These are phyloP conservation scores for Delonix regia DNA, from an alignment of 306 rosid genomes.

Conservation along the genomic window DNA sequence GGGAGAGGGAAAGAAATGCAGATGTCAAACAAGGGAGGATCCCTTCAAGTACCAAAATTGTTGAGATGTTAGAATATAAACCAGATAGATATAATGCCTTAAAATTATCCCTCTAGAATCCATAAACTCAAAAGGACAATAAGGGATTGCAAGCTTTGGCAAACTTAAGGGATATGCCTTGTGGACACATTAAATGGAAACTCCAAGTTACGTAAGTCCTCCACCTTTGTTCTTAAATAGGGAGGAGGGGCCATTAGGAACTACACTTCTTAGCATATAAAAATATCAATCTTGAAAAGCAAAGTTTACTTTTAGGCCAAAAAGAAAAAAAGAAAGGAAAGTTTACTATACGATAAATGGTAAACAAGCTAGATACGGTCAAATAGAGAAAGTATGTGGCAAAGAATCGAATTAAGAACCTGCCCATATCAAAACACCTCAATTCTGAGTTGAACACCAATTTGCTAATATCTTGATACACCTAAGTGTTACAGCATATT, in stretches of 20 bases:
- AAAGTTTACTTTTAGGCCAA: too few species aligned
- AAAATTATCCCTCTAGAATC: background rate
- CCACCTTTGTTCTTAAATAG: background rate
- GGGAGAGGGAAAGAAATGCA: constrained; percentile 24
- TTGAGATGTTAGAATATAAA: constrained; percentile 7
- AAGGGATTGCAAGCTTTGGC: constrained; percentile 9
- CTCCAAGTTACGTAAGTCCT: background rate
- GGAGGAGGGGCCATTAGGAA: background rate
- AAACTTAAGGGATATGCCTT: constrained; percentile 1
- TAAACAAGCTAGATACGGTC: background rate
- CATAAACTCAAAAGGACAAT: constrained; percentile 1
- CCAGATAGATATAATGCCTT: background rate
- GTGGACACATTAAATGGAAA: background rate
- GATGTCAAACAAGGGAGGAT: constrained; percentile 16
- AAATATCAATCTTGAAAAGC: background rate
- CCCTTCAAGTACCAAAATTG: constrained; percentile 9
- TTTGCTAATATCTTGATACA: background rate
- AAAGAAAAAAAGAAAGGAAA: too few species aligned
- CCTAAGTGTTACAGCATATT: too few species aligned
- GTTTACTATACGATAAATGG: constrained; percentile 5
- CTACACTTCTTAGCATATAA: background rate
- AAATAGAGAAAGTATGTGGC: background rate
- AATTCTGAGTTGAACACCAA: background rate
- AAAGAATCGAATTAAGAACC: constrained; percentile 23
- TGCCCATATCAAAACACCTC: constrained; percentile 25